Evolutionary conservation across 768 basidiomycete species (phyloP).

Genomic region (Suillus decipiens): DNA sequence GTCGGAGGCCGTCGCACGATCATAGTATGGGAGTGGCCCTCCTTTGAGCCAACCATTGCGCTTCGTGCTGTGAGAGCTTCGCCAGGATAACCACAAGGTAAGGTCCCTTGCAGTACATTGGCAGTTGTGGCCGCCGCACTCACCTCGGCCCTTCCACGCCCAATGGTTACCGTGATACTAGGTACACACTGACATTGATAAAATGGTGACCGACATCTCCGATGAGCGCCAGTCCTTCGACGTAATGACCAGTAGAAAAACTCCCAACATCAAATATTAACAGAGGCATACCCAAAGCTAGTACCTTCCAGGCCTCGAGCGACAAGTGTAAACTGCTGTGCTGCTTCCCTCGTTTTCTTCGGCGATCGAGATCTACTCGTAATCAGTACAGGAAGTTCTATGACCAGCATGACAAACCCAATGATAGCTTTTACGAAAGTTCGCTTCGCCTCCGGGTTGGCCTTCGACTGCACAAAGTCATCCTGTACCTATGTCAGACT

Average conservation of each 20-base stretch:
- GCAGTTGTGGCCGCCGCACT: conserved; percentile 12
- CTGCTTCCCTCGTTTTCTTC: conserved; percentile 77
- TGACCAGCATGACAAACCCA: conserved; percentile 45
- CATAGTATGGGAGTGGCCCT: neutral
- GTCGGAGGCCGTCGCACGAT: conserved; percentile 9
- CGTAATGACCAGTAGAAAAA: conserved; percentile 5
- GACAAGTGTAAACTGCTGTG: conserved; percentile 84
- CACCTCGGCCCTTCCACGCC: conserved; percentile 3
- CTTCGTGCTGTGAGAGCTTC: conserved; percentile 3
- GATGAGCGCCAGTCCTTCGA: conserved; percentile 1
- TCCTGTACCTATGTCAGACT: conserved; percentile 43
- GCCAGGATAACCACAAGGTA: neutral
- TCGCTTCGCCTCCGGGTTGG: conserved; percentile 73
- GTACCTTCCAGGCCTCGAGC: conserved; percentile 84
- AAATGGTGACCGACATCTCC: conserved; percentile 12
- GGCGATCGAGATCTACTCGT: conserved; percentile 64
- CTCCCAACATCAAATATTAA: conserved; percentile 44
- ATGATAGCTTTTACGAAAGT: conserved; percentile 73
- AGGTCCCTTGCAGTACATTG: neutral
- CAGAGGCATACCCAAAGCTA: conserved; percentile 80
- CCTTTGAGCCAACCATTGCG: neutral
- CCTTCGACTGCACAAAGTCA: conserved; percentile 73
- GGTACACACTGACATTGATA: neutral
- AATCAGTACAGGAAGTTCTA: conserved; percentile 5
- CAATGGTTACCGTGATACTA: neutral